Evolutionary conservation across 2,329 filamentous ascomycete genomes (phyloP), one percentile per base, ranked within the genome.

Genomic region (Neonectria ditissima): DNA sequence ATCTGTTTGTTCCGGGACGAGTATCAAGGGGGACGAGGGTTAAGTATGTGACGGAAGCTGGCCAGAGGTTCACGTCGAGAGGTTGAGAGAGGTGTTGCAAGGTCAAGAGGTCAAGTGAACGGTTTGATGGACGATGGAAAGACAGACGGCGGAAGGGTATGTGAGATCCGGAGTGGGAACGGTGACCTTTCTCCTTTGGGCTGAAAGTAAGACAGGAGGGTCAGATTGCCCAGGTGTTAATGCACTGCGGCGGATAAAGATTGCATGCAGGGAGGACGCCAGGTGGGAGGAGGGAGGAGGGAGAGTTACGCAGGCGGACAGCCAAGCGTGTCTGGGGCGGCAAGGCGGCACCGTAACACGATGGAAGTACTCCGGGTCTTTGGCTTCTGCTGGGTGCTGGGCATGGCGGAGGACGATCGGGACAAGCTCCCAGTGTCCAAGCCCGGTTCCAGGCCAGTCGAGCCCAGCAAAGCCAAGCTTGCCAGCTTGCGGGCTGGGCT

Each of bases 231-330:
- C 63, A 69, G 63, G 59, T 66, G 63, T 65, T 64, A 63, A 74
- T 71, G 71, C 70, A 69, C 70, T 64, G 65, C 69, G 67, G 60
- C 68, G 71, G 71, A 70, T 72, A 73, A 73, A 73, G 43, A 62
- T 63, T 63, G 65, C 55, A 63, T 63, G 66, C 51, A 61, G 64
- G 69, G 66, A 69, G 64, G 65, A 53, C 65, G 62, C 37, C 54
- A 66, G 60, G 67, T 53, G 59, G 59, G 59, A 61, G 24, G 55
- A 56, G 45, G 6, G 52, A 56, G 22, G 44, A 30, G 55, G 59
- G 47, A 39, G 63, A 51, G 44, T 37, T 54, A 34, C 18, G 53
- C 32, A 65, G 69, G 70, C 72, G 70, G 70, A 65, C 59, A 68
- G 45, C 63, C 63, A 65, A 65, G 53, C 22, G 32, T 32, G 47